Base-by-base conservation (phyloP, 495 filamentous ascomycete species). In the Oleoguttula mirabilis region DNA sequence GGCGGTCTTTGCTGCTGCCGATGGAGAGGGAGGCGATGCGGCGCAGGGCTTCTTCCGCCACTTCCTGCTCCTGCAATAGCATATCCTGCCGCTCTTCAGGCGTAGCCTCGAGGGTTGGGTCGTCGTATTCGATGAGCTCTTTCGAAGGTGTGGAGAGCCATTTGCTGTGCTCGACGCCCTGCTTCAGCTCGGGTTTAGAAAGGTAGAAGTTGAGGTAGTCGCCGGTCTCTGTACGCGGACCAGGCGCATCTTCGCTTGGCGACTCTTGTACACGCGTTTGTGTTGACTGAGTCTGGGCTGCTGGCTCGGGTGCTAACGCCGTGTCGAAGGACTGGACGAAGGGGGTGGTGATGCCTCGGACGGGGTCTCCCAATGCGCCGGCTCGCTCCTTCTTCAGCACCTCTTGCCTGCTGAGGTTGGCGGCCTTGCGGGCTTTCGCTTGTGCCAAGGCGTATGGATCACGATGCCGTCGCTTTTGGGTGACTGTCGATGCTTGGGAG, bases 241-340 rank as follows among this genome's bases (percentile, higher is more conserved):
- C 24, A 15, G 50, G 28, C 5, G 40, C 27, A 39, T 36, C 33
- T 20, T 27, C 32, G 32, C n/a, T 41, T 55, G 11, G 41, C 10
- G 23, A 37, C 46, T 36, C 57, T 47, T 20, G 35, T 51, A 22
- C 51, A 50, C 22, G 53, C 51, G 14, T 32, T 32, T 11, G 32
- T 25, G 58, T 41, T 27, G 61, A 55, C 2, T 16, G 23, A 12
- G 37, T 1, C 10, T 16, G 38, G 15, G 23, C 30, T 11, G 17
- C 23, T 7, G 21, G 36, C 14, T 25, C n/a, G 5, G 59, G 43
- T 1, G 60, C 66, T 0, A 59, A 46, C 0, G 58, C 71, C 3
- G 71, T 71, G 56, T 84, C 79, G 58, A 98, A 77, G 32, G 82
- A 81, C 63, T 82, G 70, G 56, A 94, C 63, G 60, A 94, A 98